Conservation (phyloP, 768 basidiomycete genomes). For the Lentinula guzmanii region DNA sequence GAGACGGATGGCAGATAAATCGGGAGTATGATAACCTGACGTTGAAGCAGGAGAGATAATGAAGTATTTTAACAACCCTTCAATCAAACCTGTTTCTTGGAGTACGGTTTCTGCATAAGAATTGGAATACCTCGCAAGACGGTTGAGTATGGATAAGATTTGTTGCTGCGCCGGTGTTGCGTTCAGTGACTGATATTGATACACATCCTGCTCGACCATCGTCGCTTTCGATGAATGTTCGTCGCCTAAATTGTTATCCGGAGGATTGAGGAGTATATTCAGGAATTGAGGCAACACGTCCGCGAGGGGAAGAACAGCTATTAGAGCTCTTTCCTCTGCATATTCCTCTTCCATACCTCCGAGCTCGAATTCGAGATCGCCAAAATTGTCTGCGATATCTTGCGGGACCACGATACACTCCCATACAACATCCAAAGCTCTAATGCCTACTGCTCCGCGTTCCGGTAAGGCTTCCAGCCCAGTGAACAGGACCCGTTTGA, state of each 20-base stretch:
- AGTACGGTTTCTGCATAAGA: conserved; percentile 44
- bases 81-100: conserved; percentile 15
- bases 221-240: neutral
- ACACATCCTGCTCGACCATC: neutral
- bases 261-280: conserved; percentile 17
- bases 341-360: conserved; percentile 46
- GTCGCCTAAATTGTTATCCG: neutral
- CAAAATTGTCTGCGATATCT: conserved; percentile 41
- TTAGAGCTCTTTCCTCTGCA: conserved; percentile 19
- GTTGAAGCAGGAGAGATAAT: neutral
- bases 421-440: conserved; percentile 71
- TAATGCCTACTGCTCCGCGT: conserved; percentile 58
- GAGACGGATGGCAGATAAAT: conserved; percentile 50
- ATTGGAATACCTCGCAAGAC: conserved; percentile 47
- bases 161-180: conserved; percentile 31
- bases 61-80: neutral
- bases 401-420: conserved; percentile 46
- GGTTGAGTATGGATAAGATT: conserved; percentile 53
- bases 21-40: conserved; percentile 16
- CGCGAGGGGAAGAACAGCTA: conserved; percentile 32
- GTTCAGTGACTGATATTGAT: neutral
- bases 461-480: conserved; percentile 63
- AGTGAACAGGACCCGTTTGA: conserved; percentile 60
- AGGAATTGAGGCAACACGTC: conserved; percentile 48
- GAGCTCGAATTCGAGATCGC: conserved; percentile 21